phyloP scores from a whole-genome alignment of 345 rosid species.

The Euphorbia tirucalli region DNA sequence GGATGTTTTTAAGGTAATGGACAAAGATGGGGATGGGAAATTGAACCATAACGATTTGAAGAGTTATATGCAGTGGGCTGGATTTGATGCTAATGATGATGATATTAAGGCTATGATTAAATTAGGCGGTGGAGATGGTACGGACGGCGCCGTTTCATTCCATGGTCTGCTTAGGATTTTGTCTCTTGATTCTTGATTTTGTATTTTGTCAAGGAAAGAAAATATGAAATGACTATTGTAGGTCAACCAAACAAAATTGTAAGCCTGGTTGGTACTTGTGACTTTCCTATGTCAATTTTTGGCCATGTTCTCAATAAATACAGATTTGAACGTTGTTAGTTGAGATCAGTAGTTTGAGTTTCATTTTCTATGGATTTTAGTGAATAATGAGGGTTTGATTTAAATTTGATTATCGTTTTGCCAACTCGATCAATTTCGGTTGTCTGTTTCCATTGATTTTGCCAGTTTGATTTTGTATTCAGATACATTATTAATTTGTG shows the following conservation, averaged over 20 bases:
- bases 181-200: conserved; percentile 30
- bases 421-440: background rate
- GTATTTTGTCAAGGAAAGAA: background rate
- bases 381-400: background rate
- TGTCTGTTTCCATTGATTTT: background rate
- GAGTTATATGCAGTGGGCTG: conserved; percentile 64
- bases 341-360: too few relatives aligned
- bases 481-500: background rate
- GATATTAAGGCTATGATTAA: conserved; percentile 70
- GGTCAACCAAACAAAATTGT: background rate
- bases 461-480: background rate
- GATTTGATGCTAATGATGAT: conserved; percentile 52
- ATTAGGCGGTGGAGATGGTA: conserved; percentile 49
- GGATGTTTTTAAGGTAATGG: conserved; percentile 77
- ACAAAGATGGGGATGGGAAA: conserved; percentile 79
- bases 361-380: too few relatives aligned
- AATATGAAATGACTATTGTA: background rate
- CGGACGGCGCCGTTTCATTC: conserved; percentile 45
- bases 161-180: conserved; percentile 56
- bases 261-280: background rate
- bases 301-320: too few relatives aligned
- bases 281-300: background rate
- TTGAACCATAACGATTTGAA: conserved; percentile 63
- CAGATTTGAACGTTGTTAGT: too few relatives aligned
- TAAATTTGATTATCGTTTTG: too few relatives aligned